Evolutionary conservation across 306 rosid genomes (phyloP), one percentile per base, ranked within the genome.

Genomic region (Lablab purpureus): DNA sequence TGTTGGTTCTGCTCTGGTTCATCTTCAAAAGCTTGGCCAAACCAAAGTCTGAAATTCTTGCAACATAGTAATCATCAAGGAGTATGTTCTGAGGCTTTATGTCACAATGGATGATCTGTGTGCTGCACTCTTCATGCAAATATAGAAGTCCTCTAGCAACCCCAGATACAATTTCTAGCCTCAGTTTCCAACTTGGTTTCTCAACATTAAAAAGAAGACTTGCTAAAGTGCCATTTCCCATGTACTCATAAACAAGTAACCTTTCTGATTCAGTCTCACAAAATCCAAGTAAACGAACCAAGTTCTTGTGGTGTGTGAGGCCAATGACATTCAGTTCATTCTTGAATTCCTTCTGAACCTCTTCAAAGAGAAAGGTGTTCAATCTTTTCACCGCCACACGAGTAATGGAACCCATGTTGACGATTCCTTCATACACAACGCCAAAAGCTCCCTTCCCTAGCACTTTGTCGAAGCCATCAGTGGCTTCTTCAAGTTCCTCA

Each of bases 71-170:
- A 62, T 84, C 84, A 15, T 84, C 87, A 6, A 83, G 79, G 28
- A 83, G 86, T 52, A 83, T 77, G 82, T 83, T 83, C 25, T 83
- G 86, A 71, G 86, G 87, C 80, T 84, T 84, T 75, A 84, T 84
- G 80, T 84, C 87, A 64, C 84, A 84, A 3, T 84, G 87, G 52
- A 84, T 84, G 73, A 84, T 84, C 71, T 78, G 78, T 7, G 87
- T 54, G 45, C 0, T 13, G 50, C 87, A 84, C 74, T 84, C 84
- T 80, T 80, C 87, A 71, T 84, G 87, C 36, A 84, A 65, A 37
- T 84, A 84, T 3, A 80, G 2, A 65, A 84, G 87, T 21, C 84
- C 87, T 52, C 76, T 76, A 19, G 84, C 84, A 54, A 84, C 45
- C 4, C 84, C 87, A 55, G 27, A 23, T 18, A 85, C 84, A 59